Conservation (phyloP, 2,329 filamentous ascomycete species). For the Hypoxylon sp. region DNA sequence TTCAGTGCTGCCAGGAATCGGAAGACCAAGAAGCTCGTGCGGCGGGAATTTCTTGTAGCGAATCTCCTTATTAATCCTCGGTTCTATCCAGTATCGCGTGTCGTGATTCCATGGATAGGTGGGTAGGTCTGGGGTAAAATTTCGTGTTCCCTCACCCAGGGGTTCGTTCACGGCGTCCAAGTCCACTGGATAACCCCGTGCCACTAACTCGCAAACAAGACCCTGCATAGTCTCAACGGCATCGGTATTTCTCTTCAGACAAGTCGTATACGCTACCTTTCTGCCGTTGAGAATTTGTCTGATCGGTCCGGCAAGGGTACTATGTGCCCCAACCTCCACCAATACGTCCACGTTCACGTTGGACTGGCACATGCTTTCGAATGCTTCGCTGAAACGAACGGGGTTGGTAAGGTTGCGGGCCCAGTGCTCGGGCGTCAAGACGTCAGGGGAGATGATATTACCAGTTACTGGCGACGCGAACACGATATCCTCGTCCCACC, state of each 20-base stretch:
- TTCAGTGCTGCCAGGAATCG: constrained; percentile 30
- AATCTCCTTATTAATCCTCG: constrained; percentile 48
- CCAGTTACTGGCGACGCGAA: constrained; percentile 51
- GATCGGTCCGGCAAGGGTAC: constrained; percentile 51
- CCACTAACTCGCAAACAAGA: constrained; percentile 45
- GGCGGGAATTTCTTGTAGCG: constrained; percentile 49
- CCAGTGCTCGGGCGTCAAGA: constrained; percentile 28
- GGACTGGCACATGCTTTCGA: constrained; percentile 38
- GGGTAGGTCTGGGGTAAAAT: constrained; percentile 55
- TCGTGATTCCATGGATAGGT: constrained; percentile 61
- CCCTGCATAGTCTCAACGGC: constrained; percentile 49
- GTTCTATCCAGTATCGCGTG: constrained; percentile 55
- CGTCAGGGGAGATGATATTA: constrained; percentile 36
- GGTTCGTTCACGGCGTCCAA: constrained; percentile 45
- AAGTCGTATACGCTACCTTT: constrained; percentile 43
- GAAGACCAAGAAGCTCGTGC: constrained; percentile 56
- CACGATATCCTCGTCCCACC: neutral
- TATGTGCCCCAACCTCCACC: constrained; percentile 54
- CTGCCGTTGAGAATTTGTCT: constrained; percentile 50
- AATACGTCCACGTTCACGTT: constrained; percentile 45
- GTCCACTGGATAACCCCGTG: constrained; percentile 30
- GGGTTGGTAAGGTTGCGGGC: constrained; percentile 46
- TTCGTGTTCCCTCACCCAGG: constrained; percentile 16
- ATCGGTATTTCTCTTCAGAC: constrained; percentile 40
- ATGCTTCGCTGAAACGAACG: constrained; percentile 45